Conservation (phyloP, 129 eudicot genomes). For the Solidago caesia region DNA sequence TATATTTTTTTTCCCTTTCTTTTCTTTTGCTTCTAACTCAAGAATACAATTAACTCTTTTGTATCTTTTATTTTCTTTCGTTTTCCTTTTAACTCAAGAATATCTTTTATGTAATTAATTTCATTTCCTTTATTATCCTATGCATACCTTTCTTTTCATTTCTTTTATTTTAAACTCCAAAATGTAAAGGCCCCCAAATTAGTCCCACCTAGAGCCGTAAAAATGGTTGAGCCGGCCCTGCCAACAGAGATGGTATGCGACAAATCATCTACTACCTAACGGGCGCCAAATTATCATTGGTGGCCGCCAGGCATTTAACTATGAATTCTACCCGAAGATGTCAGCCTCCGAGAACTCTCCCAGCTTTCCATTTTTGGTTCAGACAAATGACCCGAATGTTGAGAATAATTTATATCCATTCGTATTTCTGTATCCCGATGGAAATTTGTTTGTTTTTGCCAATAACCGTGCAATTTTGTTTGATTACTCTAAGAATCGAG, state of each 20-base stretch:
- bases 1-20: no score
- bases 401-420: constrained; percentile 24
- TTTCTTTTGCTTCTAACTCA: no score
- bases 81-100: no score
- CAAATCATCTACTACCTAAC: constrained; percentile 25
- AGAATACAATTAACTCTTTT: no score
- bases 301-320: constrained; percentile 15
- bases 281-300: constrained; percentile 24
- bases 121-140: no score
- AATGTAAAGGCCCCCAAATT: no score
- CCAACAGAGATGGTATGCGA: constrained; percentile 28
- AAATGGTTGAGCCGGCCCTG: no score
- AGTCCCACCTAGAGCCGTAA: no score
- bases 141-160: no score
- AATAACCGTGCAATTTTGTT: constrained; percentile 30
- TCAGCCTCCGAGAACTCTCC: constrained; percentile 6
- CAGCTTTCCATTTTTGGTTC: constrained; percentile 17
- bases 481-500: constrained; percentile 18
- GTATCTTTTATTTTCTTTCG: no score
- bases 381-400: constrained; percentile 14
- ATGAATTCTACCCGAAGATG: constrained; percentile 18
- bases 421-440: constrained; percentile 26
- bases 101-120: no score
- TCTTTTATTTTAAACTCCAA: no score
- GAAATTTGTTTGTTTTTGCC: constrained; percentile 18